Percentiles rank a stretch among this genome's conserved stretches.
Evolutionary conservation across 768 basidiomycete species (phyloP).

Genomic region (Calvatia gigantea): DNA sequence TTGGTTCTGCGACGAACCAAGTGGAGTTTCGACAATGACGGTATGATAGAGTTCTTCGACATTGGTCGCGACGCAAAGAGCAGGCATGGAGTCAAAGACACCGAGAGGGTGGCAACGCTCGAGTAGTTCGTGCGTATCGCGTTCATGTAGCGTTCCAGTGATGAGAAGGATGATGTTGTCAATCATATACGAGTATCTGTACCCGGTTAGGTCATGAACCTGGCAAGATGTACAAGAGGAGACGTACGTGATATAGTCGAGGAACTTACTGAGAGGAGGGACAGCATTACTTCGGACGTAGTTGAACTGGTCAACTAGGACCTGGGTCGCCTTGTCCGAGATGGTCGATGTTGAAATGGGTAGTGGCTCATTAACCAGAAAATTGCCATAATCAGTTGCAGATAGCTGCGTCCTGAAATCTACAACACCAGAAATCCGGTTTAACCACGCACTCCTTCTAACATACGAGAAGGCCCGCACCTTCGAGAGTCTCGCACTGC

Average conservation of each 20-base stretch:
- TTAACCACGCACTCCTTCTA: neutral
- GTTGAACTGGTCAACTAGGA: conserved; percentile 97
- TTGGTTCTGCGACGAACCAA: conserved; percentile 58
- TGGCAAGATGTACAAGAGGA: neutral
- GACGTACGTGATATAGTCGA: conserved; percentile 96
- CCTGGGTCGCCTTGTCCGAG: conserved; percentile 93
- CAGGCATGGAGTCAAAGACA: conserved; percentile 97
- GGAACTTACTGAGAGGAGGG: conserved; percentile 84
- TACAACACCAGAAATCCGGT: conserved; percentile 25
- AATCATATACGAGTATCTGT: conserved; percentile 98
- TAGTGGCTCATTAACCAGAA: conserved; percentile 93
- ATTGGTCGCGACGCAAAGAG: conserved; percentile 97
- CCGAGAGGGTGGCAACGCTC: conserved; percentile 97
- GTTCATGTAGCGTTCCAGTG: conserved; percentile 93
- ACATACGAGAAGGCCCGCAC: conserved; percentile 35
- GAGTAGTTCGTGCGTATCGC: conserved; percentile 94
- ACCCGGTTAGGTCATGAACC: conserved; percentile 12
- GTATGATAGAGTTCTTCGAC: conserved; percentile 97
- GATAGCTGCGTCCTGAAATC: conserved; percentile 95
- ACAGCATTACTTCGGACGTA: conserved; percentile 89
- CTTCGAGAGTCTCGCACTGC: conserved; percentile 97
- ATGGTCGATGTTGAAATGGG: conserved; percentile 94
- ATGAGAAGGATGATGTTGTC: conserved; percentile 98
- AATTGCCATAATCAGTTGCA: conserved; percentile 97
- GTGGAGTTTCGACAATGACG: conserved; percentile 94